Base-by-base conservation (phyloP, 768 basidiomycete genomes). In the Tulasnella sp. region DNA sequence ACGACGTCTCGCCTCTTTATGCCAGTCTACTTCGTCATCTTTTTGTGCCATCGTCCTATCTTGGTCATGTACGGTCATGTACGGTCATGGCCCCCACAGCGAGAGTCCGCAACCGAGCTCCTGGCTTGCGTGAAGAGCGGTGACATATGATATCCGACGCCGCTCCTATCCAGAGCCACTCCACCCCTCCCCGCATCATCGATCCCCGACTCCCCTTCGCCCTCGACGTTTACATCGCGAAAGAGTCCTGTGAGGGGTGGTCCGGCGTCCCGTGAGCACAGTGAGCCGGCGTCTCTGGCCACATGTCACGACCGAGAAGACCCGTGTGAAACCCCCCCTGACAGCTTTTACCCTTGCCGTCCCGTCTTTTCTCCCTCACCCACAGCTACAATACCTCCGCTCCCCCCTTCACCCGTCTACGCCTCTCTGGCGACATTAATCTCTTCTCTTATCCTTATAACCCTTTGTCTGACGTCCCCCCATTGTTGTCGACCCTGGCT, bases 281-380 rank as follows among this genome's bases (percentile, higher is more conserved):
- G 29, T 67, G 32, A 26, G 57, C 29, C 61, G 61, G 61, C 61
- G 61, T 35, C 61, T 35, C 61, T 67, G 61, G 61, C 61, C 61
- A 67, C 61, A 67, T 67, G 61, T 32, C 61, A 26, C 3, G 29
- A 67, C 32, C 61, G 29, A 67, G 51, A 51, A 51, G 51, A 51
- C 51, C 51, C 61, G 61, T 67, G 61, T 29, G 61, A 67, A 67
- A 35, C 32, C 61, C 61, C 35, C 57, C 61, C 61, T 67, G 61
- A 35, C 61, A 67, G 23, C 61, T 67, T 67, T 67, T 35, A 26
- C 26, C 61, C 32, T 67, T 13, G 26, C 29, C 32, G 5, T 67
- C 32, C 32, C 61, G 29, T 67, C 61, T 67, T 35, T 67, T 35
- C 29, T 26, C 13, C 61, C 61, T 26, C 20, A 26, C 61, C 61